phyloP scores from a whole-genome alignment of 768 basidiomycete genomes.

The Leucocoprinus leucothites region DNA sequence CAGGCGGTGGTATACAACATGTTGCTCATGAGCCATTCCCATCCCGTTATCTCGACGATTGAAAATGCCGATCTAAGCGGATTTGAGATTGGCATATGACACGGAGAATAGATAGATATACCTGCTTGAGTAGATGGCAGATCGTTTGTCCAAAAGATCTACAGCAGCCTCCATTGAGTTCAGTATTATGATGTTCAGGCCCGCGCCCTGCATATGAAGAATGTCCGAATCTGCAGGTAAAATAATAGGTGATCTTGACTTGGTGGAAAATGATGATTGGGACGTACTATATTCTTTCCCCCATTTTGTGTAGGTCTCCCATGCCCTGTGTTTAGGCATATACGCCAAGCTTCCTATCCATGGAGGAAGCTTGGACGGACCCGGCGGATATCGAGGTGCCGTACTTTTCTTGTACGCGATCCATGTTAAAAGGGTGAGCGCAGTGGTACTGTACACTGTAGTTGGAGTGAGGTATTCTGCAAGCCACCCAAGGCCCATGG shows the following conservation, averaged over 20 bases:
- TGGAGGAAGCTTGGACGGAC: background rate
- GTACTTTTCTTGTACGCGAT: background rate
- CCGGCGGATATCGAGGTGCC: background rate
- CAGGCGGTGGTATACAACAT: slow-evolving; percentile 19
- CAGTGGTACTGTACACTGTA: background rate
- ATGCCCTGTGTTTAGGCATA: background rate
- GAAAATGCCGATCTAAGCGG: background rate
- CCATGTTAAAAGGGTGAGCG: background rate
- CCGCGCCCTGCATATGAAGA: background rate
- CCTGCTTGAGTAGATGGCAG: background rate
- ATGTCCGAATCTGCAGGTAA: background rate
- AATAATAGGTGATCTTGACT: background rate
- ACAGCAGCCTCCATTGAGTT: background rate
- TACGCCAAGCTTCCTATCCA: background rate
- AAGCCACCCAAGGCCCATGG: no score
- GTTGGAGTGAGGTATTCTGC: no score
- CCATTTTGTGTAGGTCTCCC: background rate
- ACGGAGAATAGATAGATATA: background rate
- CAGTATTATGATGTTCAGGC: background rate
- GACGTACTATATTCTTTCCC: background rate
- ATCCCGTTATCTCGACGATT: background rate
- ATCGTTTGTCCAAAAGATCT: background rate
- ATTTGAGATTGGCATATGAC: background rate
- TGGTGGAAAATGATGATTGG: background rate
- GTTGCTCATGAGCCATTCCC: slow-evolving; percentile 16